Conservation (phyloP, 2,329 filamentous ascomycete genomes). For the Xylaria sp. region DNA sequence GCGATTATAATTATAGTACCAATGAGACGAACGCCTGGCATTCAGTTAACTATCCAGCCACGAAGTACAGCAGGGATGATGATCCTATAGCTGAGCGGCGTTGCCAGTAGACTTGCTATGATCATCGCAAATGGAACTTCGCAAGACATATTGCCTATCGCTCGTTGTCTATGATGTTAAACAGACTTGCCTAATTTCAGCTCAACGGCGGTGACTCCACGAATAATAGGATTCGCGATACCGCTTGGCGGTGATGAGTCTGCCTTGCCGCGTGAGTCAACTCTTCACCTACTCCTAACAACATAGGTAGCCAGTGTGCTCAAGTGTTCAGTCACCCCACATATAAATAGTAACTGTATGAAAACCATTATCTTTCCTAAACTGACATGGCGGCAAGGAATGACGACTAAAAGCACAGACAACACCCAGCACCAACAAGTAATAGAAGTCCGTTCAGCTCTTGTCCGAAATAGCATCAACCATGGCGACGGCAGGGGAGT, state of each 20-base stretch:
- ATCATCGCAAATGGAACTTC: too few species aligned
- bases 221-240: background rate
- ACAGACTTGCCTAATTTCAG: background rate
- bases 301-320: background rate
- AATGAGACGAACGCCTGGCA: too few species aligned
- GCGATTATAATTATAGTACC: background rate
- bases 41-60: background rate
- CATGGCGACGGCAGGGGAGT: background rate
- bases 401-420: background rate
- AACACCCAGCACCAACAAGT: background rate
- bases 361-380: background rate
- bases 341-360: background rate
- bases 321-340: background rate
- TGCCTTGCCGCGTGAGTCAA: constrained; percentile 9
- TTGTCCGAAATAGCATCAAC: background rate
- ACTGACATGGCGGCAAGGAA: background rate
- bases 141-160: too few species aligned
- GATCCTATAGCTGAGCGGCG: too few species aligned
- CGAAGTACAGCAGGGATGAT: too few species aligned
- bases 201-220: background rate
- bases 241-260: background rate
- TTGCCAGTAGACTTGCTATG: too few species aligned
- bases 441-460: background rate
- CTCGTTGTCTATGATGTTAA: too few species aligned
- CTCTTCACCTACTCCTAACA: background rate